Base-by-base conservation (phyloP, 148 eudicot genomes). In the Arctostaphylos glauca region DNA sequence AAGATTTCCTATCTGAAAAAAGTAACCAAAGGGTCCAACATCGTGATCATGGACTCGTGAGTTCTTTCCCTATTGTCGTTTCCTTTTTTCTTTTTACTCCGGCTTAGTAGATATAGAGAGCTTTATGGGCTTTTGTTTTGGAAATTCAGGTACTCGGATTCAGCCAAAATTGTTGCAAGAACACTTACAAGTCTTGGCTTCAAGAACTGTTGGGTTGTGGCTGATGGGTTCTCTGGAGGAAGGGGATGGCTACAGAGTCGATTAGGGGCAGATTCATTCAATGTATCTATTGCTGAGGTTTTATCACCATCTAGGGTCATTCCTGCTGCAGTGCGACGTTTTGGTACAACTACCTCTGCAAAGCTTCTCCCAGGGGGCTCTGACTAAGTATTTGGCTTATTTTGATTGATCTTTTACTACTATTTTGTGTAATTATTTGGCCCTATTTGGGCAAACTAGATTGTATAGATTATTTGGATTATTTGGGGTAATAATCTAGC, bases 41-140 rank as follows among this genome's bases (percentile, higher is more conserved):
- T 94, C 50, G 98, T 96, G 72, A 93, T 96, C 78, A 84, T 96
- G 93, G 99, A 94, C 93, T 86, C 99, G 99, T 96, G 84, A 88
- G 94, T 85, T 68, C 83, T 80, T 76, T 74, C 82, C 55, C 71
- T 77, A 44, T 75, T 9, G 73, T 60, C 62, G 44, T 75, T 58
- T 56, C 53, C 41, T n/a, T 31, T 44, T 10, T 6, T 9, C 9
- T 6, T 18, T 19, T 46, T 5, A 14, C 18, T 23, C 3, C 0
- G 3, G 44, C 49, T 67, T 41, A 41, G 43, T 53, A 13, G 1
- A 6, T 23, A 10, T 12, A 31, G 8, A 52, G 31, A 19, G 12
- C 49, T 54, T 59, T 76, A 44, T 85, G 41, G 16, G 5, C 31
- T 70, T 25, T 68, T 6, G 47, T 83, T 46, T 38, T 52, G 7